These are phyloP conservation scores for Colletotrichum theobromicola DNA, from an alignment of 2,329 filamentous ascomycete species.

Conservation along the genomic window DNA sequence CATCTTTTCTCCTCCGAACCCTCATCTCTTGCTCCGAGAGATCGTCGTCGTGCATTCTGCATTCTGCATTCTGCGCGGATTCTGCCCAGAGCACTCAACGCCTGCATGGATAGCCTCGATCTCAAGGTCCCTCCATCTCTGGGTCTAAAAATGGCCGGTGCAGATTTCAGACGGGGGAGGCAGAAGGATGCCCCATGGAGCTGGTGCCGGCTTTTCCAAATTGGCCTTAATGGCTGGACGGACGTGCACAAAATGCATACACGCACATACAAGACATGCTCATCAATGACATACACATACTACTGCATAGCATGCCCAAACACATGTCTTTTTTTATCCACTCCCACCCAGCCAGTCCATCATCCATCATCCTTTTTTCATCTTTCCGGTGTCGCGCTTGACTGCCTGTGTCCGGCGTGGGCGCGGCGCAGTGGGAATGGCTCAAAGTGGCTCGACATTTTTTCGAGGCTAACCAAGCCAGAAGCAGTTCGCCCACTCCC, in stretches of 20 bases:
- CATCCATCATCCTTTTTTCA: background rate
- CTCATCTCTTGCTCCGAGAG: background rate
- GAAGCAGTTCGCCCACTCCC: conserved; percentile 12
- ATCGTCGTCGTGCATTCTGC: background rate
- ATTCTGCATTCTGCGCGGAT: background rate
- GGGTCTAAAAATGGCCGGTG: background rate
- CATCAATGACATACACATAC: background rate
- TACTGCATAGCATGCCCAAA: too few species aligned
- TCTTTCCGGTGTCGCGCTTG: background rate
- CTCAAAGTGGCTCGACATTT: conserved; percentile 18
- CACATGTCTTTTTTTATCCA: background rate
- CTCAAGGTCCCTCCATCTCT: background rate
- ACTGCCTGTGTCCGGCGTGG: conserved; percentile 14
- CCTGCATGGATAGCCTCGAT: background rate
- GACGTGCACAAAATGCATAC: background rate
- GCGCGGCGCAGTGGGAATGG: conserved; percentile 12
- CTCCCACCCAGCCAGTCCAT: too few species aligned
- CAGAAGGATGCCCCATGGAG: background rate
- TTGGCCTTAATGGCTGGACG: background rate
- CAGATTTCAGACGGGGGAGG: background rate
- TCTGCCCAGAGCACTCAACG: background rate
- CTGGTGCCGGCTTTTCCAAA: background rate
- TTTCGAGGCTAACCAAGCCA: conserved; percentile 16
- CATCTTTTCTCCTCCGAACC: background rate
- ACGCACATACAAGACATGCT: background rate